Base-by-base conservation (phyloP, 75 land plant species). In the Adiantum capillusveneris region DNA sequence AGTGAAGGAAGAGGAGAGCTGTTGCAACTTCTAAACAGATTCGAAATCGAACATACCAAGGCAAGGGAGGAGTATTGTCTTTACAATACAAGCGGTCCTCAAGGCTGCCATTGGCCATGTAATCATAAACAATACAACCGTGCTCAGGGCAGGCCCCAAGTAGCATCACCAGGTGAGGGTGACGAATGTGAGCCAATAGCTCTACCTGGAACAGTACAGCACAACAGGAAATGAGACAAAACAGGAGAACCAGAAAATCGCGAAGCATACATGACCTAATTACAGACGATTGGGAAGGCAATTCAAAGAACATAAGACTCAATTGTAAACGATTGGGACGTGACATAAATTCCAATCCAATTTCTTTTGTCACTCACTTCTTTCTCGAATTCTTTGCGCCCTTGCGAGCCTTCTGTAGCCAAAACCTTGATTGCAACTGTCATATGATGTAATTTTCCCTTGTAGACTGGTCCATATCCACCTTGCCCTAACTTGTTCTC, bases 271-370 rank as follows among this genome's bases (percentile, higher is more conserved):
- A 34, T 34, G 37, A 34, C 9, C 37, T 34, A 9, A 34, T 34
- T 34, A 34, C 37, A 34, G 37, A 34, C 9, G 3, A 34, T 34
- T 34, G 34, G 53, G 24, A 43, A 46, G 11, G 72, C 67, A n/a
- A 51, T 59, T 51, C 37, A 36, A 59, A 19, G 7, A 59, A 52
- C 41, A 41, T 39, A 89, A 42, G 41, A 89, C 68, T 22, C 85
- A 80, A 51, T 89, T 89, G 21, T 69, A 88, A n/a, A 88, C 88
- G 57, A 87, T 91, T 39, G 87, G 57, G 66, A 87, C 97, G 6
- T 93, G 71, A 68, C 87, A 93, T 45, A 91, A 81, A 20, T n/a
- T n/a, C n/a, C n/a, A n/a, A n/a, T n/a, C n/a, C n/a, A n/a, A n/a
- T n/a, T n/a, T n/a, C n/a, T n/a, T n/a, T n/a, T 34, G 37, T n/a